Evolutionary conservation across 2,329 filamentous ascomycete genomes (phyloP), one percentile per base, ranked within the genome.

Genomic region (Microdochium bolleyi): DNA sequence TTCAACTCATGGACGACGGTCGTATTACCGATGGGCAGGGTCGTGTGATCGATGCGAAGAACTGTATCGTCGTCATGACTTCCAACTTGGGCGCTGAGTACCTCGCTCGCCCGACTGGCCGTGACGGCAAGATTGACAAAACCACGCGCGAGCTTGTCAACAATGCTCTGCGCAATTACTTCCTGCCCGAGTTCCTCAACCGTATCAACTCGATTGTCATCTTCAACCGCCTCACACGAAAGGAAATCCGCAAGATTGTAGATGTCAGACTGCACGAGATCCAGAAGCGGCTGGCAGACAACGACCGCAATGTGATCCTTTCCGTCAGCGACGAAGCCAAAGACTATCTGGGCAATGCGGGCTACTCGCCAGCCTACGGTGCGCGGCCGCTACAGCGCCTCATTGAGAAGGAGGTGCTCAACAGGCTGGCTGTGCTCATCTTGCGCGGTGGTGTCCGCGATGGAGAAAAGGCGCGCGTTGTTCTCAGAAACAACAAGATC

Each of bases 1-100:
- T 99, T n/a, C 94, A 99, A 71, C 89, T 99, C 64, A 97, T 99
- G 91, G 94, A 99, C 64, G 94, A 99, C 65, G 94, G 94, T 27
- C 91, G 94, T 63, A 97, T 99, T 70, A 99, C 94, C 14, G 94
- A 99, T 66, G 94, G 94, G 49, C 95, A 97, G 81, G 94, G 94
- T 66, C 85, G 94, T 68, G 79, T 96, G 50, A 85, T 99, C 52
- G 94, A 99, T 63, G 94, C 92, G 55, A 90, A 87, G 73, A 99
- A 99, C 79, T 97, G 92, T 68, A 97, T 99, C 61, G 92, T 99
- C 46, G 94, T 99, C 71, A 95, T 99, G 91, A 99, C 94, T 0
- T 96, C 91, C 64, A 99, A 99, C 75, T 72, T 99, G 56, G 94
- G 94, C 59, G 94, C 94, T 30, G 94, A 97, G 69, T 95, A 86